These are phyloP conservation scores for Yamadazyma epiphylla DNA, from an alignment of 1,139 yeast genomes.

Conservation along the genomic window DNA sequence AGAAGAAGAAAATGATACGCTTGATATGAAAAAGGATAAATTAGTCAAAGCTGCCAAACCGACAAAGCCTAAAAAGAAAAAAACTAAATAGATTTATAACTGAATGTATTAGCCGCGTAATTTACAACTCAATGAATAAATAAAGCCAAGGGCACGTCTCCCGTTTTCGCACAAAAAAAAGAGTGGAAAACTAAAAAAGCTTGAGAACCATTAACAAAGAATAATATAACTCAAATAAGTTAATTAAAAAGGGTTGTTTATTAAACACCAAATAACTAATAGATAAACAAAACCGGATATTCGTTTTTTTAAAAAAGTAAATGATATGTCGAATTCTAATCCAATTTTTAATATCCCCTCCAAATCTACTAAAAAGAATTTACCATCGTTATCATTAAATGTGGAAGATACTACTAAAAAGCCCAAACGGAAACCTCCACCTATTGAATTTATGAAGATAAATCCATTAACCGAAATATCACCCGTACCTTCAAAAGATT, in stretches of 20 bases:
- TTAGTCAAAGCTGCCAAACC: slow-evolving; percentile 39
- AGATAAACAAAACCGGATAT: neutral
- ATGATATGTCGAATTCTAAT: slow-evolving; percentile 16
- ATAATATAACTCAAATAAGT: too few relatives aligned
- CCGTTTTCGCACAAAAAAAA: too few relatives aligned
- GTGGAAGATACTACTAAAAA: slow-evolving; percentile 12
- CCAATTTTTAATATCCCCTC: slow-evolving; percentile 30
- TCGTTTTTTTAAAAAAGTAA: too few relatives aligned
- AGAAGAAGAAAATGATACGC: slow-evolving; percentile 21
- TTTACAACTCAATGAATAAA: too few relatives aligned
- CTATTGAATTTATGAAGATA: slow-evolving; percentile 36
- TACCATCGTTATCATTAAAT: slow-evolving; percentile 9
- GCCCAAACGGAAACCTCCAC: slow-evolving; percentile 41
- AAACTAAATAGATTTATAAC: too few relatives aligned
- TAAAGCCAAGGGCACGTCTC: too few relatives aligned
- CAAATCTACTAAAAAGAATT: slow-evolving; percentile 3
- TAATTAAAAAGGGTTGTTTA: too few relatives aligned
- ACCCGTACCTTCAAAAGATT: slow-evolving; percentile 6
- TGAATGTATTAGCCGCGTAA: too few relatives aligned
- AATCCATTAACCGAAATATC: slow-evolving; percentile 13
- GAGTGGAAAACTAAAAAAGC: too few relatives aligned
- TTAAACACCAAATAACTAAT: too few relatives aligned
- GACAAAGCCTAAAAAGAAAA: slow-evolving; percentile 14
- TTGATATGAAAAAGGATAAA: slow-evolving; percentile 41
- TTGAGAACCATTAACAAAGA: too few relatives aligned